Conservation (phyloP, 805 yeast genomes). For the Schizosaccharomyces octosporus region DNA sequence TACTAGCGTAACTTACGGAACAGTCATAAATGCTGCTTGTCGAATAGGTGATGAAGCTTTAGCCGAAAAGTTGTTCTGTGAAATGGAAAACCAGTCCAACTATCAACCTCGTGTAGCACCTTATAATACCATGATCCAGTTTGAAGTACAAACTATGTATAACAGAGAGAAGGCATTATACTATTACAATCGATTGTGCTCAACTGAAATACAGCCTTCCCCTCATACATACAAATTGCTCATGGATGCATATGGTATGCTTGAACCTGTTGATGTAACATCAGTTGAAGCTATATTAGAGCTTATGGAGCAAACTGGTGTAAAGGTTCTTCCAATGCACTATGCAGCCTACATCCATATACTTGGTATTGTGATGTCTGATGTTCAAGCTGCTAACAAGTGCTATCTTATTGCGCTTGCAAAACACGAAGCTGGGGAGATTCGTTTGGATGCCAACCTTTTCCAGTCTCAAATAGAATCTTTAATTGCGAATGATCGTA, state of each 20-base stretch:
- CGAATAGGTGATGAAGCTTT: constrained; percentile 14
- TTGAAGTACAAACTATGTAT: constrained; percentile 4
- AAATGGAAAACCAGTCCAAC: constrained; percentile 14
- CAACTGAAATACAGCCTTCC: constrained; percentile 11
- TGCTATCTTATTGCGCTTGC: constrained; percentile 8
- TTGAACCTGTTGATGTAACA: constrained; percentile 14
- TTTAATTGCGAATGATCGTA: background rate
- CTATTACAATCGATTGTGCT: constrained; percentile 12
- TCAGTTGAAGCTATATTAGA: constrained; percentile 16
- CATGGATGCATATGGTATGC: constrained; percentile 15
- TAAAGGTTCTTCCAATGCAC: constrained; percentile 14
- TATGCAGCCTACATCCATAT: constrained; percentile 17
- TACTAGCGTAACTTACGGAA: constrained; percentile 16
- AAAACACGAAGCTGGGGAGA: background rate
- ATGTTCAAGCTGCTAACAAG: constrained; percentile 14
- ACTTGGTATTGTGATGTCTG: constrained; percentile 15
- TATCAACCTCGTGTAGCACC: constrained; percentile 15
- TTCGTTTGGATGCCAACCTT: background rate
- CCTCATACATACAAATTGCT: constrained; percentile 18
- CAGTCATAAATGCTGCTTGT: constrained; percentile 17
- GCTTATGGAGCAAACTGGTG: constrained; percentile 13
- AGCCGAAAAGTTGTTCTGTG: constrained; percentile 14
- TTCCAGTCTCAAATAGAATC: background rate
- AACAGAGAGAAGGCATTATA: constrained; percentile 15
- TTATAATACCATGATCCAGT: constrained; percentile 18